phyloP scores from a whole-genome alignment of 2,329 filamentous ascomycete species.

The Amauroascus niger region DNA sequence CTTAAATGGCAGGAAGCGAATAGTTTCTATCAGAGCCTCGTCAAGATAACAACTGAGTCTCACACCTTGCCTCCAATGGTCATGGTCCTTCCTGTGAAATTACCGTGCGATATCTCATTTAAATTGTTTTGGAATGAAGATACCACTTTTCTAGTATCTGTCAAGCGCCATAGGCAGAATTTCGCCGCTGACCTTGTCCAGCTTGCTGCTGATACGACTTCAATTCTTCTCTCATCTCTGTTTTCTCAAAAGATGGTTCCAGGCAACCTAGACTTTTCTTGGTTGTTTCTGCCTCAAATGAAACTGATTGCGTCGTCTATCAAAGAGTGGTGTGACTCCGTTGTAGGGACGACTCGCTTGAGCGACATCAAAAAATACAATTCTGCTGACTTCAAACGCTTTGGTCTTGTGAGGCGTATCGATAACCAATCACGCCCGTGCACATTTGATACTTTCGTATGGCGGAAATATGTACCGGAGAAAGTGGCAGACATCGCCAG shows the following conservation, averaged over 20 bases:
- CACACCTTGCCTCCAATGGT: conserved; percentile 13
- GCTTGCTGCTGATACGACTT: conserved; percentile 17
- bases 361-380: conserved; percentile 8
- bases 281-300: conserved; percentile 20
- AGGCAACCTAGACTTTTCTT: conserved; percentile 17
- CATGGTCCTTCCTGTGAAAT: conserved; percentile 21
- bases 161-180: conserved; percentile 13
- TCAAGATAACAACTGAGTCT: conserved; percentile 18
- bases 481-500: conserved; percentile 5
- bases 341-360: conserved; percentile 14
- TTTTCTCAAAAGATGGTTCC: conserved; percentile 18
- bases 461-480: conserved; percentile 13
- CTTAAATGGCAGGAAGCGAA: conserved; percentile 21
- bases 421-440: conserved; percentile 18
- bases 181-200: conserved; percentile 7
- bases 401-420: conserved; percentile 19
- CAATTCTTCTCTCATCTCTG: conserved; percentile 19
- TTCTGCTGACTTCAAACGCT: conserved; percentile 1
- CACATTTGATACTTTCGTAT: conserved; percentile 16
- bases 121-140: conserved; percentile 26
- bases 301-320: conserved; percentile 7
- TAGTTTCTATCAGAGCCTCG: conserved; percentile 17
- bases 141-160: conserved; percentile 17
- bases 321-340: conserved; percentile 19
- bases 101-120: conserved; percentile 22